Evolutionary conservation across 2,329 filamentous ascomycete genomes (phyloP), one percentile per base, ranked within the genome.

Genomic region (Byssoonygena ceratinophila): DNA sequence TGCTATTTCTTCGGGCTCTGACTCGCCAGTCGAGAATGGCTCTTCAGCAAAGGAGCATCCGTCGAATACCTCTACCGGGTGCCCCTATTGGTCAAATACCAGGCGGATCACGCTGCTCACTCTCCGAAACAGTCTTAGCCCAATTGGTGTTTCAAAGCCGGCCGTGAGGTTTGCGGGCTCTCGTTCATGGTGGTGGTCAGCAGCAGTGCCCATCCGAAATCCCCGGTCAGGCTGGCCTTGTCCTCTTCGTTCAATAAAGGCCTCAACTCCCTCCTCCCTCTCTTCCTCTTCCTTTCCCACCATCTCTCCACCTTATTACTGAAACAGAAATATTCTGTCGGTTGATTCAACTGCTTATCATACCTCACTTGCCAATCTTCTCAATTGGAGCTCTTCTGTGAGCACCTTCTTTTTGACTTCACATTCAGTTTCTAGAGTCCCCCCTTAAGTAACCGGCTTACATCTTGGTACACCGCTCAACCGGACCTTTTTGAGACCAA

Each of bases 171-270:
- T 43, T 36, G 46, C 46, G 40, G 18, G 23, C 23, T 25, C 4
- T n/a, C 7, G 23, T 11, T 36, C 36, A 16, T 41, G 23, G 14
- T 43, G 47, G 47, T 50, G 47, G 47, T 50, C 47, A 41, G 47
- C 47, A 36, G 23, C 47, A 36, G 23, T 16, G 47, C 27, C 25
- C 23, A 23, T 34, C 47, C 27, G 16, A 23, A 50, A 22, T 50
- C 20, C 47, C 37, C 47, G 34, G 20, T 27, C 36, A 16, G 18
- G 36, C n/a, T n/a, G 43, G 39, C 37, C 47, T 41, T 34, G 39
- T 43, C 29, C 49, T 6, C 20, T 39, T 14, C 36, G 46, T 50
- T 46, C 47, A 52, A 52, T 56, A 46, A 47, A 49, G 29, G 41
- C 27, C n/a, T 32, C 44, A 5, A 43, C 51, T 44, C 43, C 43